Evolutionary conservation across 129 eudicot species (phyloP).

Genomic region (Arctium lappa): DNA sequence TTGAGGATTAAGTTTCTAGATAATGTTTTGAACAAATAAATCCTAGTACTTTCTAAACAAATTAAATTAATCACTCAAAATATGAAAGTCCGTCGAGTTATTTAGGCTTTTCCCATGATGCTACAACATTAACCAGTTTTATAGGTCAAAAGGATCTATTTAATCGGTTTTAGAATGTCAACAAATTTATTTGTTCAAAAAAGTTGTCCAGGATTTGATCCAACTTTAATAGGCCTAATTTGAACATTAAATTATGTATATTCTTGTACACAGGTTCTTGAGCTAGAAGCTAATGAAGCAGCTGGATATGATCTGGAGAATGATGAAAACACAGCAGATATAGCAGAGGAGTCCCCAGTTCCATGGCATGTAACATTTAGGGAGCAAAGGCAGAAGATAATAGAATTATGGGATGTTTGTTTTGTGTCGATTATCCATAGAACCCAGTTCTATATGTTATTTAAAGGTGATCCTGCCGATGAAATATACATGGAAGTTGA

Average conservation of each 20-base stretch:
- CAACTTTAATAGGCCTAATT: too few relatives aligned
- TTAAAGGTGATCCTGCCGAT: conserved; percentile 90
- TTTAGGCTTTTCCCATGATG: neutral
- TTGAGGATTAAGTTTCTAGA: too few relatives aligned
- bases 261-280: conserved; percentile 62
- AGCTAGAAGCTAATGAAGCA: conserved; percentile 91
- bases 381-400: conserved; percentile 88
- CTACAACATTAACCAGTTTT: neutral
- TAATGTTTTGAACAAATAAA: too few relatives aligned
- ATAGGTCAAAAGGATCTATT: neutral
- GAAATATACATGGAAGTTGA: conserved; percentile 95
- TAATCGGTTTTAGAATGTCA: neutral
- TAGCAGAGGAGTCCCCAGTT: conserved; percentile 50
- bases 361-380: conserved; percentile 62
- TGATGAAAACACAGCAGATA: conserved; percentile 43
- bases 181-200: too few relatives aligned
- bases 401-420: conserved; percentile 90
- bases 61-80: too few relatives aligned
- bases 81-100: too few relatives aligned
- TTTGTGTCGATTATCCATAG: conserved; percentile 88
- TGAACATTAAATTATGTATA: neutral
- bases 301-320: conserved; percentile 78
- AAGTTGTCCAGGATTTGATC: too few relatives aligned
- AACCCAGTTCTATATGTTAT: conserved; percentile 86
- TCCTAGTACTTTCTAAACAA: too few relatives aligned